phyloP scores from a whole-genome alignment of 106 monocot genomes.

The Dendrobium officinale region DNA sequence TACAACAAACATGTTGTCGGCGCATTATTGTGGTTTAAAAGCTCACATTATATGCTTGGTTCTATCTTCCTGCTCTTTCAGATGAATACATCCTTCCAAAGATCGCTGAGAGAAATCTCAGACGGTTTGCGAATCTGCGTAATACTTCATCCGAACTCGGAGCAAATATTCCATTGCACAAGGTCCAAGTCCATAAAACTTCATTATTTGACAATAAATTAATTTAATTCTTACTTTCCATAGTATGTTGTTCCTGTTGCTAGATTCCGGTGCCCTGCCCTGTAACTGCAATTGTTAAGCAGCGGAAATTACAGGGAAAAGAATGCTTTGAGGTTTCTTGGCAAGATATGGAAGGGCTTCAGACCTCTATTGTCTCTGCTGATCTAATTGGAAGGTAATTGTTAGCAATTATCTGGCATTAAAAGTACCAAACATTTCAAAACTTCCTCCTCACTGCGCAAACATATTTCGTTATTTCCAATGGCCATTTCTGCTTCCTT shows the following conservation, averaged over 20 bases:
- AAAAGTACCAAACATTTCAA: not conserved
- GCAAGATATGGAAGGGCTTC: slow-evolving; percentile 45
- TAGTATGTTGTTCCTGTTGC: not conserved
- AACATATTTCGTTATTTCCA: no score
- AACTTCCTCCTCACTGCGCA: no score
- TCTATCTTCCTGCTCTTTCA: slow-evolving; percentile 13
- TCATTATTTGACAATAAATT: not conserved
- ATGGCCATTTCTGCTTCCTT: no score
- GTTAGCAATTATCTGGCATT: not conserved
- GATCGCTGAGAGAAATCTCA: slow-evolving; percentile 81
- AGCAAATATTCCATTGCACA: slow-evolving; percentile 30
- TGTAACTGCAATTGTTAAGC: slow-evolving; percentile 57
- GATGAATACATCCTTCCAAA: slow-evolving; percentile 92
- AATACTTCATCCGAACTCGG: slow-evolving; percentile 40
- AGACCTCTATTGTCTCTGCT: slow-evolving; percentile 48
- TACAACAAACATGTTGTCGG: not conserved
- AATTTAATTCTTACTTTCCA: not conserved
- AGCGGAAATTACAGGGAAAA: slow-evolving; percentile 58
- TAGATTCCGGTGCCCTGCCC: slow-evolving; percentile 78
- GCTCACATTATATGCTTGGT: not conserved
- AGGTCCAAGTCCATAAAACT: slow-evolving; percentile 14
- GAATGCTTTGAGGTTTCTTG: slow-evolving; percentile 79
- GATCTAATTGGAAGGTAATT: slow-evolving; percentile 58
- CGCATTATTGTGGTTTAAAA: not conserved
- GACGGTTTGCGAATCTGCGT: slow-evolving; percentile 69